Base-by-base conservation (phyloP, 768 basidiomycete genomes). In the Trametes cubensis region DNA sequence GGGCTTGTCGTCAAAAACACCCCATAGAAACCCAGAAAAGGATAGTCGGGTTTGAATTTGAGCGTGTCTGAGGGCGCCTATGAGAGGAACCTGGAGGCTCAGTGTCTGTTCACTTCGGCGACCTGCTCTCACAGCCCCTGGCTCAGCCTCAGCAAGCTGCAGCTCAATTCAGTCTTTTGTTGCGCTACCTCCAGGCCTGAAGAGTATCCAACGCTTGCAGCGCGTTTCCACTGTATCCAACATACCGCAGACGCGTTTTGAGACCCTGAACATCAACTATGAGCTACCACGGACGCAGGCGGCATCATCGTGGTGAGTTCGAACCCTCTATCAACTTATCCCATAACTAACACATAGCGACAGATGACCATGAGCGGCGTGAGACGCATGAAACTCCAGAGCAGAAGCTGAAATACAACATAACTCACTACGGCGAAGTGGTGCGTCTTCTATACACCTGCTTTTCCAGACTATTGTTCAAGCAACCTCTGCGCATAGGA, bases 351-450 rank as follows among this genome's bases (percentile, higher is more conserved):
- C 34, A 20, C 39, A 56, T 28, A 3, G 30, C 21, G 20, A 20
- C 67, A 88, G 89, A 90, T 68, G 88, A 90, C 75, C 64, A 73
- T 63, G 85, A 89, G 76, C 81, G 84, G 42, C 83, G 88, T 39
- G 86, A 89, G 60, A 68, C 75, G 41, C 77, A 80, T 66, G 90
- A 92, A 65, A 83, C 88, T 3, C 89, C 90, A 5, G 89, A 90
- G 65, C 84, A 92, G 62, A 88, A 83, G 69, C 76, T 92, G 40
- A 86, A 84, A 72, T 79, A 76, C 51, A 76, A 82, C 45, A 87
- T 94, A 64, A 76, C 92, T 68, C 88, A 85, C 69, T 76, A 90
- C 54, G 92, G 91, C 44, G 92, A 94, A 81, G 90, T 91, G 74
- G 92, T 92, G 69, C 78, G 90, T 78, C 20, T 40, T 30, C 50